Percentiles rank a stretch among this genome's conserved stretches.
These are phyloP conservation scores for Ogataea nitratoaversa DNA, from an alignment of 805 yeast species.

Conservation along the genomic window DNA sequence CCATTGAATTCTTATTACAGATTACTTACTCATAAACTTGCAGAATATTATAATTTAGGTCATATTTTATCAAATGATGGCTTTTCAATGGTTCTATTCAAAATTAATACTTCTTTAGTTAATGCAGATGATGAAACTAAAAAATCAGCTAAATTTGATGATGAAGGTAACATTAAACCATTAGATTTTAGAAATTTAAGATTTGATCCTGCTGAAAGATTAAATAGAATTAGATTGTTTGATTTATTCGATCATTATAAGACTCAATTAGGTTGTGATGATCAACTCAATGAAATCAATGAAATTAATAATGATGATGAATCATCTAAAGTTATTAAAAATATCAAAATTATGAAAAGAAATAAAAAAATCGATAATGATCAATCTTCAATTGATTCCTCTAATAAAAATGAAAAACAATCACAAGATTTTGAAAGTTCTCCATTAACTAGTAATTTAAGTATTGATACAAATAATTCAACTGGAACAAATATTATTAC, in stretches of 20 bases:
- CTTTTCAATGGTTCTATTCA: slow-evolving; percentile 38
- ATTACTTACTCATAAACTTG: slow-evolving; percentile 63
- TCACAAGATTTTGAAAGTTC: neutral
- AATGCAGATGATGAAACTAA: slow-evolving; percentile 33
- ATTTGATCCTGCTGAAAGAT: slow-evolving; percentile 30
- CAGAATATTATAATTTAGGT: slow-evolving; percentile 59
- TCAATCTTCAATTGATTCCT: neutral
- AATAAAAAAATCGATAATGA: neutral
- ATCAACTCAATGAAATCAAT: slow-evolving; percentile 5
- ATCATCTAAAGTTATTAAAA: slow-evolving; percentile 1
- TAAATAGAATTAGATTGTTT: slow-evolving; percentile 27
- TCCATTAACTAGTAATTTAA: slow-evolving; percentile 5
- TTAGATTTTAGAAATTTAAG: slow-evolving; percentile 26
- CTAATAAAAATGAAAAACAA: neutral
- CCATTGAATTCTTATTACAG: slow-evolving; percentile 69
- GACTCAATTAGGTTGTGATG: slow-evolving; percentile 5
- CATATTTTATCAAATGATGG: slow-evolving; percentile 54
- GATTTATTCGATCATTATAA: slow-evolving; percentile 23
- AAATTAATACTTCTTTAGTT: slow-evolving; percentile 33
- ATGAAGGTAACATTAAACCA: slow-evolving; percentile 31
- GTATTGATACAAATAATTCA: slow-evolving; percentile 3
- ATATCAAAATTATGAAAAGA: slow-evolving; percentile 8
- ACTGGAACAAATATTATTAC: slow-evolving; percentile 6
- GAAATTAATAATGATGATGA: slow-evolving; percentile 1
- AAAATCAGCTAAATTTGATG: slow-evolving; percentile 27